Evolutionary conservation across 495 filamentous ascomycete species (phyloP).

Genomic region (Aspergillus affinis): DNA sequence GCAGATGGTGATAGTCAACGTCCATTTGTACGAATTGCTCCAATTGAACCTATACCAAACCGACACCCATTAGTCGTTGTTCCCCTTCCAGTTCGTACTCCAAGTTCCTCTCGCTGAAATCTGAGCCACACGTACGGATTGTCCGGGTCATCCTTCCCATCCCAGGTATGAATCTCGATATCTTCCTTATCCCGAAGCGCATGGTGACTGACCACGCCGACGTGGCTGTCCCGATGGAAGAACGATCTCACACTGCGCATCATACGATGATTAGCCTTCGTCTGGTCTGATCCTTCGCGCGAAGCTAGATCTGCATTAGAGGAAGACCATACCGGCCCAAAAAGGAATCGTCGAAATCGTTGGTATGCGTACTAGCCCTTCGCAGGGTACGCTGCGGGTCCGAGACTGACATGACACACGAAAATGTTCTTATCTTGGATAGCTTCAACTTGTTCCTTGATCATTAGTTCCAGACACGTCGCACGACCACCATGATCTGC

Average conservation of each 20-base stretch:
- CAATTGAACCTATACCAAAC: conserved; percentile 6
- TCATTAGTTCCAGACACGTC: background rate
- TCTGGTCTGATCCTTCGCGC: background rate
- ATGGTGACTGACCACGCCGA: conserved; percentile 26
- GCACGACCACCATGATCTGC: background rate
- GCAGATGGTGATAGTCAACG: conserved; percentile 10
- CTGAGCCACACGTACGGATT: conserved; percentile 13
- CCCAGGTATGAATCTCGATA: conserved; percentile 18
- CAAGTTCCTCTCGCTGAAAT: background rate
- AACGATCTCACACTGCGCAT: conserved; percentile 20
- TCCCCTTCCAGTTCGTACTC: background rate
- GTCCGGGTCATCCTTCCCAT: conserved; percentile 17
- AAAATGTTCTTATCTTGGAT: background rate
- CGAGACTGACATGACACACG: background rate
- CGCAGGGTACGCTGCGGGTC: conserved; percentile 7
- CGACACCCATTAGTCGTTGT: background rate
- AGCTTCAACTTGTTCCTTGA: background rate
- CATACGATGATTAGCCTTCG: background rate
- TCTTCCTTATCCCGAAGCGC: conserved; percentile 18
- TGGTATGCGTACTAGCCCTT: conserved; percentile 23
- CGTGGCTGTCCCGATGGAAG: conserved; percentile 24
- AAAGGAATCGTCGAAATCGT: conserved; percentile 27
- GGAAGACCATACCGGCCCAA: conserved; percentile 14
- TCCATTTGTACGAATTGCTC: conserved; percentile 6
- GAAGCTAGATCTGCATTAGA: background rate